These are phyloP conservation scores for Salinomyces thailandicus DNA, from an alignment of 2,329 filamentous ascomycete genomes.

Conservation along the genomic window DNA sequence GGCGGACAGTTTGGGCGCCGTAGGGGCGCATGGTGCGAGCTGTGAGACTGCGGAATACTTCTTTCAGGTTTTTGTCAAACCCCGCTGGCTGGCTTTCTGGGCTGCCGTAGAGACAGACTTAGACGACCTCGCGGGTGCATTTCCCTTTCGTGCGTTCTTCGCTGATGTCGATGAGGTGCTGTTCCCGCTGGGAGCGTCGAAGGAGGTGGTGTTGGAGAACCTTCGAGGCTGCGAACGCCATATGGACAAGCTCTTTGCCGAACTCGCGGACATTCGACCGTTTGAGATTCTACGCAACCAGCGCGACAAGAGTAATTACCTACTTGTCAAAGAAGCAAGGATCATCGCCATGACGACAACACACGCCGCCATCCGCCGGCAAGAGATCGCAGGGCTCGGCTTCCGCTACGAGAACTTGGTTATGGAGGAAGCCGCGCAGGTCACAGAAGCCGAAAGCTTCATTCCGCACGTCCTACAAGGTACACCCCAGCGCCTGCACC, in stretches of 20 bases:
- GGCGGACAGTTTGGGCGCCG: constrained; percentile 71
- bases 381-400: constrained; percentile 81
- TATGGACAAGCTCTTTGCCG: constrained; percentile 79
- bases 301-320: constrained; percentile 89
- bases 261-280: constrained; percentile 83
- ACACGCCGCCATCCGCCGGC: constrained; percentile 85
- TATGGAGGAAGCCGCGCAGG: constrained; percentile 97
- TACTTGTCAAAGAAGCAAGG: constrained; percentile 88
- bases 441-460: constrained; percentile 95
- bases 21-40: constrained; percentile 89
- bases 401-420: constrained; percentile 97
- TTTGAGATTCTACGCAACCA: constrained; percentile 88
- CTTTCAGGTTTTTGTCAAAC: constrained; percentile 80
- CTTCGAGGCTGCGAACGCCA: constrained; percentile 79
- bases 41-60: constrained; percentile 97
- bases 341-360: constrained; percentile 99
- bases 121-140: constrained; percentile 57
- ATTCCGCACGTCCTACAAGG: constrained; percentile 90
- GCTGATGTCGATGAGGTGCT: constrained; percentile 76
- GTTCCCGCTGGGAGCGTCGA: constrained; percentile 57
- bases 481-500: constrained; percentile 47
- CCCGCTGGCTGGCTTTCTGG: constrained; percentile 79
- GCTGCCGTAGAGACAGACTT: constrained; percentile 47
- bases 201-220: constrained; percentile 61
- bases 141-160: constrained; percentile 86